Conservation (phyloP, 2,329 filamentous ascomycete species). For the Lasiodiplodia gonubiensis region DNA sequence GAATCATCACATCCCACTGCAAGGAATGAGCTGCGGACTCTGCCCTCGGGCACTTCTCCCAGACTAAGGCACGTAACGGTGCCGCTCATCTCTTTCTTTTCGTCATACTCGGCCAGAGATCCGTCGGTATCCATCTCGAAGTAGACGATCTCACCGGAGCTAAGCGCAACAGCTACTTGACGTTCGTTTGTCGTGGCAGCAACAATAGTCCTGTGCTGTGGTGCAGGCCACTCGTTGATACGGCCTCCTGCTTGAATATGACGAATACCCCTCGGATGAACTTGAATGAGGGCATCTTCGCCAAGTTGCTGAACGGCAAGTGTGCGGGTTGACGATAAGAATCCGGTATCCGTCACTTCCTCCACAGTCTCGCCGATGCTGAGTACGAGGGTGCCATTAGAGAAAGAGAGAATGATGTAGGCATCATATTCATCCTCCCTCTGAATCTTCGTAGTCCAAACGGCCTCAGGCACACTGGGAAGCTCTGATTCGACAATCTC, state of each 20-base stretch:
- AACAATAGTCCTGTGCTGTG: conserved; percentile 92
- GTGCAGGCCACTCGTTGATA: conserved; percentile 91
- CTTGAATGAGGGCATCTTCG: conserved; percentile 89
- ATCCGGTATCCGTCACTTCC: conserved; percentile 91
- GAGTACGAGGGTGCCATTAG: conserved; percentile 86
- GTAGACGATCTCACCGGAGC: conserved; percentile 95
- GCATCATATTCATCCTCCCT: conserved; percentile 84
- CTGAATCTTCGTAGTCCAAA: conserved; percentile 93
- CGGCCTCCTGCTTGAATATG: conserved; percentile 79
- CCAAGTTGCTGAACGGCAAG: conserved; percentile 93
- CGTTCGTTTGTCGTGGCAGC: conserved; percentile 91
- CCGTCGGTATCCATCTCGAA: conserved; percentile 97
- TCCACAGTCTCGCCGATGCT: conserved; percentile 97
- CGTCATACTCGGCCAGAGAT: conserved; percentile 87
- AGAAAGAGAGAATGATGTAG: conserved; percentile 94
- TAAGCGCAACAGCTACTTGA: conserved; percentile 91
- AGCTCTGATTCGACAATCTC: conserved; percentile 95
- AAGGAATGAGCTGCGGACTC: conserved; percentile 86
- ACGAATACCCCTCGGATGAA: conserved; percentile 94
- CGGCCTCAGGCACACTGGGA: conserved; percentile 83
- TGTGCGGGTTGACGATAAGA: conserved; percentile 85
- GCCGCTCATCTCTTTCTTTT: conserved; percentile 92
- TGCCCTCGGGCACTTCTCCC: conserved; percentile 88
- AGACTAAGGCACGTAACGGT: conserved; percentile 95
- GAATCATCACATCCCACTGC: conserved; percentile 97